phyloP scores from a whole-genome alignment of 176 grass and related monocot genomes.

The Microstegium vimineum region DNA sequence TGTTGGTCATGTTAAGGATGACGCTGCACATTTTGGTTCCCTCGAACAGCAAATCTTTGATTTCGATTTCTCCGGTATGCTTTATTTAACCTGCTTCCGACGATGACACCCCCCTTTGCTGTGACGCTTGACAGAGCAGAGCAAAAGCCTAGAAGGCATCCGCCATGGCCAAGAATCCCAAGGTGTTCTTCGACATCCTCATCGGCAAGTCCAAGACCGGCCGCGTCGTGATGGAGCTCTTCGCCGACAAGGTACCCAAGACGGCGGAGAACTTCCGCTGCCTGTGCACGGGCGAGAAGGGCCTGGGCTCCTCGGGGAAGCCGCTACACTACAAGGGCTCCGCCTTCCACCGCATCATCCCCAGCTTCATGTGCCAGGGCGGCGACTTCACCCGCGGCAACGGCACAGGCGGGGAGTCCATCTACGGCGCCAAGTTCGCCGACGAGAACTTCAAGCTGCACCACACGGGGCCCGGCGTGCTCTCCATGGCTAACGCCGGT shows the following conservation, averaged over 20 bases:
- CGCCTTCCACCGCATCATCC: conserved; percentile 66
- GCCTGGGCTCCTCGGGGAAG: conserved; percentile 45
- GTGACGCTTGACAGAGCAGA: conserved; percentile 25
- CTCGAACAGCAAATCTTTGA: background rate
- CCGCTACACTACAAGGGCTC: conserved; percentile 75
- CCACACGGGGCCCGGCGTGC: conserved; percentile 55
- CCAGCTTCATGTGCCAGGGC: conserved; percentile 73
- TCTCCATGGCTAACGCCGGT: conserved; percentile 80
- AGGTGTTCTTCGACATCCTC: conserved; percentile 77
- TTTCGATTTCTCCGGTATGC: background rate
- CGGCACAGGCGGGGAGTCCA: conserved; percentile 67
- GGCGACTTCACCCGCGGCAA: conserved; percentile 79
- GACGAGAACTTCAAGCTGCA: conserved; percentile 64
- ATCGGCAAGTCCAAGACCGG: conserved; percentile 59
- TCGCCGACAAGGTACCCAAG: conserved; percentile 46
- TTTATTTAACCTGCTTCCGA: background rate
- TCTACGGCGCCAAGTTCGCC: conserved; percentile 61
- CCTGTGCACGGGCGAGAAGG: conserved; percentile 71
- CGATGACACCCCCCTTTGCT: background rate
- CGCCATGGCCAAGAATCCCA: conserved; percentile 63
- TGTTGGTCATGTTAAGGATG: background rate
- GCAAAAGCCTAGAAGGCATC: background rate
- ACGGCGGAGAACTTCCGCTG: conserved; percentile 72
- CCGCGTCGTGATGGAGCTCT: conserved; percentile 68
- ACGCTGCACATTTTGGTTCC: background rate